Base-by-base conservation (phyloP, 139 green algal species). In the Chlorella sp. region DNA sequence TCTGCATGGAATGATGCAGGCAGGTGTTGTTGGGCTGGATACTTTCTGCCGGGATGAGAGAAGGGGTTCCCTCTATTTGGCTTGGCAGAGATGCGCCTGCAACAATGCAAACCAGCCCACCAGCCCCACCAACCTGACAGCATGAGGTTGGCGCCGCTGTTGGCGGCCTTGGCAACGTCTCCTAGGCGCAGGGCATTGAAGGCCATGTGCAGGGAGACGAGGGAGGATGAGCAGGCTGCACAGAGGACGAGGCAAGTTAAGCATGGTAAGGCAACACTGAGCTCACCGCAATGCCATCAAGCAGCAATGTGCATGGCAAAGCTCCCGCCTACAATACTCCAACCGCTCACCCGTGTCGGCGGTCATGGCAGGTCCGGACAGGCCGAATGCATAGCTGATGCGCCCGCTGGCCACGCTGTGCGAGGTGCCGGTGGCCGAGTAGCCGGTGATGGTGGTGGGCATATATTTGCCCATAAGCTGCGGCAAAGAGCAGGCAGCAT, bases 321-420 rank as follows among this genome's bases (percentile, higher is more conserved):
- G n/a, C n/a, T n/a, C n/a, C n/a, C n/a, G n/a, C n/a, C n/a, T n/a
- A n/a, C n/a, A n/a, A n/a, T n/a, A n/a, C n/a, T n/a, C n/a, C n/a
- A n/a, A n/a, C 34, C n/a, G 6, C 76, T 4, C 5, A 82, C 76
- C 76, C 25, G 94, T 98, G 92, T 98, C 96, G 71, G 91, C 93
- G 18, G 92, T 95, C 64, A 96, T 82, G 47, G 92, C 92, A 0
- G 93, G 94, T 12, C 94, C 94, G 68, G 81, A 82, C 26, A 90
- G 68, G 18, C 90, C 92, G 85, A 97, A 97, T 11, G 89, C 89
- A 88, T 94, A 98, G 36, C 92, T 94, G 41, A 98, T 32, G 11
- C 96, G 89, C 9, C 96, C 96, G 41, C 92, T 91, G 13, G 95
- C 88, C 13, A 97, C 95, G 73, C 90, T 96, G 76, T 95, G 75